Base-by-base conservation (phyloP, 768 basidiomycete species). In the Mycena galopus region DNA sequence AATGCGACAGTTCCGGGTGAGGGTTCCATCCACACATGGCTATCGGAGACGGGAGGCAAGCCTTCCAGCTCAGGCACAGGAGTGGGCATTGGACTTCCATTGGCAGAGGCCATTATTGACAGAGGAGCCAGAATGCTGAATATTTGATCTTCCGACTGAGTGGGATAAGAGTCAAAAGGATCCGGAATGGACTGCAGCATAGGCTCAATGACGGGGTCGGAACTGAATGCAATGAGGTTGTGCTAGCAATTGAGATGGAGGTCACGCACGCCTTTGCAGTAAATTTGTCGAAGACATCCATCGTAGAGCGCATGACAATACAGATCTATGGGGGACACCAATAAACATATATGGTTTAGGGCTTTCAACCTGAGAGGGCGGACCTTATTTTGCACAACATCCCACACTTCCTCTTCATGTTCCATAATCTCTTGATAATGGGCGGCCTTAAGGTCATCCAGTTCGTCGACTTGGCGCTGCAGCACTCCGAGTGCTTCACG, bases 351-450 rank as follows among this genome's bases (percentile, higher is more conserved):
- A 66, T 17, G n/a, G n/a, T n/a, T n/a, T 42, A 44, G 61, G 4
- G 44, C 21, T 3, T 37, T 61, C 63, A 11, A 59, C 44, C 32
- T 37, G 12, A 35, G 42, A 32, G 12, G 27, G 37, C 75, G 29
- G 74, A 94, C 93, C 86, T 97, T 97, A 73, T 87, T 90, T 79
- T 97, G 91, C 8, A 97, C 95, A 17, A 91, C 89, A 76, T 96
- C 91, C 97, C 97, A 98, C n/a, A 96, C 93, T 81, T 97, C 92
- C 76, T 97, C 95, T 82, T 98, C 96, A 76, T 96, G 96, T 69
- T 95, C 94, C 60, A 96, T 83, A 64, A 97, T 96, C 76, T 96
- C 92, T 73, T 92, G 89, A 77, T 98, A 97, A 82, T 98, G 96
- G 9, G 88, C 86, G 10, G 85, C 89, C 78, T 97, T 97, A 67